These are phyloP conservation scores for Neodidymelliopsis sp. DNA, from an alignment of 2,329 filamentous ascomycete species.

Conservation along the genomic window DNA sequence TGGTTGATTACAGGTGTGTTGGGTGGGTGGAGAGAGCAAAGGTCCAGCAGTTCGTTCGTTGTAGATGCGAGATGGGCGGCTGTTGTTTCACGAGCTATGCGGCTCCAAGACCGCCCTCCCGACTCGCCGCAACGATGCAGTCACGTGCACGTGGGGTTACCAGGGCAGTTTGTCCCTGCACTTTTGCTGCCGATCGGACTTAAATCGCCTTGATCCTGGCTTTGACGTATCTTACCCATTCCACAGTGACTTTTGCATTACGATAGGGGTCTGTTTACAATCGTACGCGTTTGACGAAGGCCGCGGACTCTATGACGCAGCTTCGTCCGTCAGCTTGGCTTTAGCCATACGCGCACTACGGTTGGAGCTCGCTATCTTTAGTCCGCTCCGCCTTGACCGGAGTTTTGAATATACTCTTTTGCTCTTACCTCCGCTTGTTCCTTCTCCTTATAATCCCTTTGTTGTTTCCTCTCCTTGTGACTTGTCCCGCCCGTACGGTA, in stretches of 20 bases:
- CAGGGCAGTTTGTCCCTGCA: not conserved
- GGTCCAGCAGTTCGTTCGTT: not conserved
- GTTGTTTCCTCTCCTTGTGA: conserved; percentile 7
- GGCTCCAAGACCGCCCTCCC: conserved; percentile 9
- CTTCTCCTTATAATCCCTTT: conserved; percentile 3
- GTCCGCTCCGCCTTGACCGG: conserved; percentile 13
- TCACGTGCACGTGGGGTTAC: conserved; percentile 18
- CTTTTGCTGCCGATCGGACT: not conserved
- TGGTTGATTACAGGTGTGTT: not conserved
- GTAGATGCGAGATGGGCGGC: conserved; percentile 13
- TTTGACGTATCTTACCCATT: conserved; percentile 3
- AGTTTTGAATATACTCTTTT: conserved; percentile 11
- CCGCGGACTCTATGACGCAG: conserved; percentile 3
- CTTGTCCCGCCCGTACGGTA: conserved; percentile 7
- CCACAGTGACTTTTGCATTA: no score
- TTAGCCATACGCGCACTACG: conserved; percentile 12
- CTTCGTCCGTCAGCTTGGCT: conserved; percentile 13
- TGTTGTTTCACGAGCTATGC: conserved; percentile 15
- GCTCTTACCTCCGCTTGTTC: conserved; percentile 11
- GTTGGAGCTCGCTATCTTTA: conserved; percentile 14
- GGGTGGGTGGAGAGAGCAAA: not conserved
- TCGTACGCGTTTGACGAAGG: not conserved
- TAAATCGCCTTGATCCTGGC: conserved; percentile 3
- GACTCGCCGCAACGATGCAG: not conserved
- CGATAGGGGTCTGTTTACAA: no score